Conservation (phyloP, 2,329 filamentous ascomycete genomes). For the Apiospora marii region DNA sequence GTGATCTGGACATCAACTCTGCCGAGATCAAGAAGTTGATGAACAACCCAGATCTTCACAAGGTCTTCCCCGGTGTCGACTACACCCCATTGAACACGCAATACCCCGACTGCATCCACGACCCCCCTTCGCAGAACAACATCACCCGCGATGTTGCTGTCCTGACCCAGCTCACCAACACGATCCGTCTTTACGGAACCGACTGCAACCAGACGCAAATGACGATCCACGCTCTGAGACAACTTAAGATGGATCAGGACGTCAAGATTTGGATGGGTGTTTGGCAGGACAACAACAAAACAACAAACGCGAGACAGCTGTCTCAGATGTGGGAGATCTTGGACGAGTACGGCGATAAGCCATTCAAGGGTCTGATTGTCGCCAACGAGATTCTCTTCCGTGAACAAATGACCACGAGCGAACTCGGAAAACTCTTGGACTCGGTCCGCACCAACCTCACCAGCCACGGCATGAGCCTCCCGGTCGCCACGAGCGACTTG, state of each 20-base stretch:
- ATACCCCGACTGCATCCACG: constrained; percentile 81
- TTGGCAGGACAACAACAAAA: constrained; percentile 85
- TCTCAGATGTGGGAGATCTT: constrained; percentile 85
- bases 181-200: constrained; percentile 88
- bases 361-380: constrained; percentile 83
- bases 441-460: constrained; percentile 78
- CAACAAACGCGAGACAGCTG: constrained; percentile 85
- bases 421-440: constrained; percentile 70
- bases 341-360: constrained; percentile 69
- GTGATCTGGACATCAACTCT: constrained; percentile 78
- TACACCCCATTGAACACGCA: constrained; percentile 93
- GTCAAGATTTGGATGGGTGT: constrained; percentile 96
- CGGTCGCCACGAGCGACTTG: constrained; percentile 86
- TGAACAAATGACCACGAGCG: constrained; percentile 72
- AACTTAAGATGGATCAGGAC: constrained; percentile 71
- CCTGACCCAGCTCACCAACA: constrained; percentile 87
- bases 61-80: constrained; percentile 94
- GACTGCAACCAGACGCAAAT: constrained; percentile 98
- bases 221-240: constrained; percentile 82
- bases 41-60: constrained; percentile 83
- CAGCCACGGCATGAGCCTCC: constrained; percentile 70
- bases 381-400: constrained; percentile 84
- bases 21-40: constrained; percentile 81
- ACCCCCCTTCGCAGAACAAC: constrained; percentile 91
- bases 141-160: constrained; percentile 91